Evolutionary conservation across 2,329 filamentous ascomycete genomes (phyloP).

Genomic region (Dactylellina parvicollis): DNA sequence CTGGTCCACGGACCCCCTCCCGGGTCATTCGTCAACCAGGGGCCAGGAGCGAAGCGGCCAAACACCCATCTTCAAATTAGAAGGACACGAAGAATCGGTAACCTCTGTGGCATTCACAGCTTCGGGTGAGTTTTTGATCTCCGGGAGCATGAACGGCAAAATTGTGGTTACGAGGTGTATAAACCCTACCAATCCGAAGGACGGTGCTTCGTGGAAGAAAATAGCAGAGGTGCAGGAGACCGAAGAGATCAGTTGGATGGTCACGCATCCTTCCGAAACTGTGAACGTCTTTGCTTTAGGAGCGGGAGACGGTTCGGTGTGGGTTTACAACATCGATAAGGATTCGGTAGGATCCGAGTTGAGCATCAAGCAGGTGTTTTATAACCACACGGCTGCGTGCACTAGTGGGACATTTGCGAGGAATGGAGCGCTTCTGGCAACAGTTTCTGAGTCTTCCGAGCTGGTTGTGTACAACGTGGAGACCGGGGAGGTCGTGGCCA

Average conservation of each 20-base stretch:
- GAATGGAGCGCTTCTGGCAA: slow-evolving; percentile 85
- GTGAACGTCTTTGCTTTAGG: slow-evolving; percentile 86
- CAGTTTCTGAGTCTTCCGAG: slow-evolving; percentile 86
- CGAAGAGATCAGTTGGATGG: slow-evolving; percentile 92
- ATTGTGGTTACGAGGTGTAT: slow-evolving; percentile 71
- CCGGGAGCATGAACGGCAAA: slow-evolving; percentile 85
- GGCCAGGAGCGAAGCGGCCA: slow-evolving; percentile 65
- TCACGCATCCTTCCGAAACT: slow-evolving; percentile 71
- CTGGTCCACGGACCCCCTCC: slow-evolving; percentile 72
- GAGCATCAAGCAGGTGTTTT: slow-evolving; percentile 88
- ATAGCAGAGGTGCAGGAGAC: slow-evolving; percentile 86
- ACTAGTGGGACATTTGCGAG: slow-evolving; percentile 92
- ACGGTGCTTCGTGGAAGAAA: slow-evolving; percentile 69
- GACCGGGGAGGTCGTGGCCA: slow-evolving; percentile 74
- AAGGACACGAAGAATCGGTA: slow-evolving; percentile 92
- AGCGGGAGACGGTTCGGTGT: slow-evolving; percentile 88
- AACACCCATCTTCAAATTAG: slow-evolving; percentile 73
- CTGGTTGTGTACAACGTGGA: slow-evolving; percentile 90
- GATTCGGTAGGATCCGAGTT: slow-evolving; percentile 71
- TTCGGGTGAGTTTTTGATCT: slow-evolving; percentile 82
- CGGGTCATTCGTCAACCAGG: slow-evolving; percentile 69
- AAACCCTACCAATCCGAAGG: slow-evolving; percentile 59
- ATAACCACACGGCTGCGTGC: slow-evolving; percentile 84
- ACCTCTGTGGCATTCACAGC: slow-evolving; percentile 89
- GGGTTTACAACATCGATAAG: slow-evolving; percentile 89